phyloP scores from a whole-genome alignment of 495 filamentous ascomycete species.

The Penicillium crystallinum region DNA sequence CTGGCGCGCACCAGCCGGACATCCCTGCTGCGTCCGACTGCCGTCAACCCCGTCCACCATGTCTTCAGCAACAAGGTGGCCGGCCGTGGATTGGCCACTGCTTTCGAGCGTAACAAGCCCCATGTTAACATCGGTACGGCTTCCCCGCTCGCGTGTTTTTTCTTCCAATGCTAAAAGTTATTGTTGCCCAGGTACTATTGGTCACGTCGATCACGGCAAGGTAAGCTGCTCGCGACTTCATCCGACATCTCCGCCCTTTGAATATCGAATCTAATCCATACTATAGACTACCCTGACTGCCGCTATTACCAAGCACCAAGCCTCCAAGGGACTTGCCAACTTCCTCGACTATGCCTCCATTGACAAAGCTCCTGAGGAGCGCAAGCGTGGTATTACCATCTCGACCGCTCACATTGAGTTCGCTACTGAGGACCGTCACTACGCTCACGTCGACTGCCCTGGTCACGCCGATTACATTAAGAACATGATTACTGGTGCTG shows the following conservation, averaged over 20 bases:
- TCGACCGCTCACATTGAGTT: slow-evolving; percentile 98
- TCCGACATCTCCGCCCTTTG: not conserved
- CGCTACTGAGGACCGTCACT: slow-evolving; percentile 83
- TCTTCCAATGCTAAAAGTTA: slow-evolving; percentile 5
- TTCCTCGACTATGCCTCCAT: slow-evolving; percentile 97
- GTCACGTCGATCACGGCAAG: slow-evolving; percentile 99
- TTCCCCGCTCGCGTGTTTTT: not conserved
- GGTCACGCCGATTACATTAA: slow-evolving; percentile 99
- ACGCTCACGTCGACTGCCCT: slow-evolving; percentile 99
- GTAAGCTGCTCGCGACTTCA: slow-evolving; percentile 39
- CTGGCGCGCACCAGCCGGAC: slow-evolving; percentile 64
- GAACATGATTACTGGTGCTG: slow-evolving; percentile 99
- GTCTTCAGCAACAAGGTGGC: slow-evolving; percentile 63
- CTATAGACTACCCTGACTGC: slow-evolving; percentile 90
- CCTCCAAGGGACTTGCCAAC: slow-evolving; percentile 84
- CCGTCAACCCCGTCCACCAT: slow-evolving; percentile 64
- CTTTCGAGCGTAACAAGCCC: slow-evolving; percentile 87
- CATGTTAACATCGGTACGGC: slow-evolving; percentile 92
- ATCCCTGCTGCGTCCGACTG: slow-evolving; percentile 54
- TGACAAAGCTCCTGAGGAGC: slow-evolving; percentile 98
- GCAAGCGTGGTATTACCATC: slow-evolving; percentile 99
- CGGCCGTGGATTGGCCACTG: slow-evolving; percentile 66
- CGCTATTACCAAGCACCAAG: slow-evolving; percentile 95
- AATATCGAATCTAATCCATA: slow-evolving; percentile 20
- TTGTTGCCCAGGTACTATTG: slow-evolving; percentile 80